These are phyloP conservation scores for Tylopilus orsonianus DNA, from an alignment of 1,284 basidiomycete species.

Conservation along the genomic window DNA sequence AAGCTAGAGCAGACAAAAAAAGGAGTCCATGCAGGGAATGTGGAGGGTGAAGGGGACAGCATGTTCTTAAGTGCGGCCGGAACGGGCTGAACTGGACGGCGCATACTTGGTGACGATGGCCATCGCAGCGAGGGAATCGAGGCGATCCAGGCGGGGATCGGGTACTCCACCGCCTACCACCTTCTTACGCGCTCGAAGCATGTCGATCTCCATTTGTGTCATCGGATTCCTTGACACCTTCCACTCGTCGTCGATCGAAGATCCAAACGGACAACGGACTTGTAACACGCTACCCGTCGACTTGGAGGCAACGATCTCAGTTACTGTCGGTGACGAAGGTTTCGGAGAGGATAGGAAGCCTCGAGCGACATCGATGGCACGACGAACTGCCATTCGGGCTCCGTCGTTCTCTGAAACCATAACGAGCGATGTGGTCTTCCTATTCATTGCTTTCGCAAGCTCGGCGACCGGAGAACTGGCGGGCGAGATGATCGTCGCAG, in stretches of 20 bases:
- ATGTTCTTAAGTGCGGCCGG: too few species aligned
- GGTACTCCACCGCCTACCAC: not conserved
- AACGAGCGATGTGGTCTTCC: too few species aligned
- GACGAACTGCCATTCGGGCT: not conserved
- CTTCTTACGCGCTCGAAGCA: not conserved
- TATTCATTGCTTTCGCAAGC: too few species aligned
- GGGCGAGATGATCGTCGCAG: too few species aligned
- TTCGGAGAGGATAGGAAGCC: conserved; percentile 1
- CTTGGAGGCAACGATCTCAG: not conserved
- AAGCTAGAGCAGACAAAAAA: not conserved
- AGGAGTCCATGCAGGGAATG: not conserved
- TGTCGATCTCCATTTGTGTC: not conserved
- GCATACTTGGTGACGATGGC: not conserved
- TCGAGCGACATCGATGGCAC: not conserved
- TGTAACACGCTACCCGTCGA: not conserved
- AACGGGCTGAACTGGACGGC: not conserved
- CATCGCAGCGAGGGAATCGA: not conserved
- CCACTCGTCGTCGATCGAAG: not conserved
- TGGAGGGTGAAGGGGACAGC: not conserved
- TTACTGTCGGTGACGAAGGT: not conserved
- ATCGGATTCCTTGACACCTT: not conserved
- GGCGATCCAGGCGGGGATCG: not conserved
- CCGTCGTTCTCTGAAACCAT: not conserved
- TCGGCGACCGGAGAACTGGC: too few species aligned
- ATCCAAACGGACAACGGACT: conserved; percentile 1